Evolutionary conservation across 345 rosid genomes (phyloP), one percentile per base, ranked within the genome.

Genomic region (Cardamine occulta): DNA sequence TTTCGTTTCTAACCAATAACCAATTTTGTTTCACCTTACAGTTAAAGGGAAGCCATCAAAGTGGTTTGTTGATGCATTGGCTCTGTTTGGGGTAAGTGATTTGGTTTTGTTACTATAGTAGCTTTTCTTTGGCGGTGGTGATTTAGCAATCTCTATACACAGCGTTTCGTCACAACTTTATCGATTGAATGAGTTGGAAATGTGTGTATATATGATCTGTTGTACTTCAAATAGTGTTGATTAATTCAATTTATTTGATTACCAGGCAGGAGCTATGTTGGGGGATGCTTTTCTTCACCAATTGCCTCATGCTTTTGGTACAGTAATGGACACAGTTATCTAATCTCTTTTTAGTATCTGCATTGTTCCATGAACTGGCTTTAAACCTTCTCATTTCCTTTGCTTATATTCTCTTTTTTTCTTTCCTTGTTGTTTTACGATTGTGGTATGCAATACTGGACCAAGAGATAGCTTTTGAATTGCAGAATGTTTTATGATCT

Each of bases 201-300:
- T 45, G 9, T 53, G 42, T 66, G 3, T 47, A 19, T 55, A 19
- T 48, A 29, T 55, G 59, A 3, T 59, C 28, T 61, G 37, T 58
- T 55, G 39, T 54, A 40, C 35, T 40, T 45, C 23, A 12, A 34
- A 59, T 62, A 8, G 44, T 70, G 45, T 8, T 3, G 37, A 58
- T 81, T 15, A 9, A 47, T 56, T 81, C 45, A 49, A 32, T 72
- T 53, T 32, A 31, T 72, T 42, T 58, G 48, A 12, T 73, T 81
- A 78, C 32, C 78, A 92, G 99, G 99, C 98, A 61, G 98, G 99
- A 75, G 98, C 99, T 62, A 95, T 95, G 98, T 74, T 95, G 59
- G 99, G 99, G 60, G 99, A 95, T 90, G 97, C 98, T 67, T 95
- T 95, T 82, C 98, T 94, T 85, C 98, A 94, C 80, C 98, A 94